These are phyloP conservation scores for Alnus glutinosa DNA, from an alignment of 306 rosid genomes.

Conservation along the genomic window DNA sequence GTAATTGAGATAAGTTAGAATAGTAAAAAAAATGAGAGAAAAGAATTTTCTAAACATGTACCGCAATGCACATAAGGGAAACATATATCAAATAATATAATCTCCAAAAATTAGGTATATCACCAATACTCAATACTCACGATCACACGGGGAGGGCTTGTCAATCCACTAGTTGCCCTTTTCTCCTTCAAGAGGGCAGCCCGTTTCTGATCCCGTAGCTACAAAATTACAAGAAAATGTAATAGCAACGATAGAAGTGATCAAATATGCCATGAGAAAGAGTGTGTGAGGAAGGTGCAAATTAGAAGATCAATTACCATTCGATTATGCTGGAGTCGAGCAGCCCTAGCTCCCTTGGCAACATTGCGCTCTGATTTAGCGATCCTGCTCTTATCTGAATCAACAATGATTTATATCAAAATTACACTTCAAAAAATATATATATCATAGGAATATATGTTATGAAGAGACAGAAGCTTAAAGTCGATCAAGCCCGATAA, in stretches of 20 bases:
- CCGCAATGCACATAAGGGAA: not conserved
- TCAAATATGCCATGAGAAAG: not conserved
- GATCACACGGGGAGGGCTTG: conserved; percentile 81
- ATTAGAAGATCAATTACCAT: conserved; percentile 50
- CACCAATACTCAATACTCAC: conserved; percentile 44
- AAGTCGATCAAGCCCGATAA: not conserved
- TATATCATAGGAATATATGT: not conserved
- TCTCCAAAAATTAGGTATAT: not conserved
- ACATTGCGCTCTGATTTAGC: conserved; percentile 56
- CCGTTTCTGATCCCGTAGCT: conserved; percentile 80
- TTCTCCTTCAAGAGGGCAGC: conserved; percentile 80
- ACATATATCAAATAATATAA: not conserved
- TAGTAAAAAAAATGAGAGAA: not conserved
- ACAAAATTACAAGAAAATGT: conserved; percentile 19
- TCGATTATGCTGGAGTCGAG: conserved; percentile 75
- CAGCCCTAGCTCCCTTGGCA: conserved; percentile 71
- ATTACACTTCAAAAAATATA: not conserved
- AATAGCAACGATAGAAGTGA: not conserved
- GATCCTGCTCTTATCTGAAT: conserved; percentile 51
- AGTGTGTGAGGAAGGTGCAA: not conserved
- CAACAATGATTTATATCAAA: conserved; percentile 17
- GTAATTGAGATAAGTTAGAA: conserved; percentile 17
- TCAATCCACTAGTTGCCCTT: conserved; percentile 74
- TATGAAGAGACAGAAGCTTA: not conserved
- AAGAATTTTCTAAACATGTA: not conserved